Conservation (phyloP, 768 basidiomycete genomes). For the Pleurotus citrinopileatus region DNA sequence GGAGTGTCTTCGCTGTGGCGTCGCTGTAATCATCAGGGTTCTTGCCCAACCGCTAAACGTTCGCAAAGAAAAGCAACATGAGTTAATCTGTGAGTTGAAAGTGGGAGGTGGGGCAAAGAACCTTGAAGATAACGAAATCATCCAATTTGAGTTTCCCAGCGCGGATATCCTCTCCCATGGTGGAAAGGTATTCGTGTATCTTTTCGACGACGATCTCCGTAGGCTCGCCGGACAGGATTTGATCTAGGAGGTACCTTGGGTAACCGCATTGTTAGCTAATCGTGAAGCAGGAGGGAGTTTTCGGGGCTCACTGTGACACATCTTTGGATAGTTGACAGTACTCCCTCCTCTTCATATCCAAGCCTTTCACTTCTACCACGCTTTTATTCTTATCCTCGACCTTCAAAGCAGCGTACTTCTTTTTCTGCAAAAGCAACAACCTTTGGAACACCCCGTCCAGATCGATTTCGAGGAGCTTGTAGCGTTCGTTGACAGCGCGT, state of each 20-base stretch:
- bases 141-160: conserved; percentile 80
- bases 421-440: conserved; percentile 92
- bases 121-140: conserved; percentile 94
- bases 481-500: conserved; percentile 93
- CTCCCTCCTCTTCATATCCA: conserved; percentile 99
- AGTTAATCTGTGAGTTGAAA: not conserved
- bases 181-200: conserved; percentile 88
- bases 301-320: conserved; percentile 75
- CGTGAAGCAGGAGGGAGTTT: not conserved
- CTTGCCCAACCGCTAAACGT: conserved; percentile 82
- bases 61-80: not conserved
- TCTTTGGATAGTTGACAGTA: conserved; percentile 90
- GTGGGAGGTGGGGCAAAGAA: conserved; percentile 24
- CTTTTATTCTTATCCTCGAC: conserved; percentile 80
- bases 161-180: conserved; percentile 75
- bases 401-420: conserved; percentile 98
- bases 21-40: conserved; percentile 97
- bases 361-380: conserved; percentile 88
- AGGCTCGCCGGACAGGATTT: conserved; percentile 86
- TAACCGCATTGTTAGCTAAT: not conserved
- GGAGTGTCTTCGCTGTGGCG: conserved; percentile 71
- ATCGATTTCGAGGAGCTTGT: conserved; percentile 95
- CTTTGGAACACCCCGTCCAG: conserved; percentile 93
- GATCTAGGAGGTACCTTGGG: conserved; percentile 82
- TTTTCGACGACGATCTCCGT: conserved; percentile 87